Percentiles rank a stretch among this genome's conserved stretches.
Evolutionary conservation across 371 early-diverging fungal species (phyloP).

Genomic region (Mucor saturninus): DNA sequence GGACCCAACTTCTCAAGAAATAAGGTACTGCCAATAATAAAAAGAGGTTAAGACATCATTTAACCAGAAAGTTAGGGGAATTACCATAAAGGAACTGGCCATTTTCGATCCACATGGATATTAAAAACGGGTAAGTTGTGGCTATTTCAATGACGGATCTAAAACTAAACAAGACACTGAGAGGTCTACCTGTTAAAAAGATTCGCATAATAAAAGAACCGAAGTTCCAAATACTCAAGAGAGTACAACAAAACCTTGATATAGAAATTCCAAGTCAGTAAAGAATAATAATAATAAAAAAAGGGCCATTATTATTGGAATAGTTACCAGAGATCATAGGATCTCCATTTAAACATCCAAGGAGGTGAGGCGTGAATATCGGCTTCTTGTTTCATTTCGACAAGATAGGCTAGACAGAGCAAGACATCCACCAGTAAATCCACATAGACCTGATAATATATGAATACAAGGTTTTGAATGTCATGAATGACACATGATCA

Average conservation of each 20-base stretch:
- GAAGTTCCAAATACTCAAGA: slow-evolving; percentile 50
- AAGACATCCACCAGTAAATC: slow-evolving; percentile 65
- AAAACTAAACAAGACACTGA: slow-evolving; percentile 50
- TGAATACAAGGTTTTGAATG: neutral
- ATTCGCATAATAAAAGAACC: slow-evolving; percentile 52
- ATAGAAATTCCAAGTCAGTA: neutral
- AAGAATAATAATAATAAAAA: neutral
- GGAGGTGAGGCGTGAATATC: slow-evolving; percentile 51
- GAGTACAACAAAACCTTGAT: slow-evolving; percentile 44
- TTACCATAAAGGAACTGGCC: slow-evolving; percentile 62
- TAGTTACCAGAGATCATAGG: slow-evolving; percentile 52
- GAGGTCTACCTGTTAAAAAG: slow-evolving; percentile 33
- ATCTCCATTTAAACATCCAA: slow-evolving; percentile 69
- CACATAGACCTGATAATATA: slow-evolving; percentile 49
- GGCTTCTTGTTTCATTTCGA: slow-evolving; percentile 66
- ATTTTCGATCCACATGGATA: slow-evolving; percentile 52
- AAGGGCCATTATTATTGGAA: too few species aligned
- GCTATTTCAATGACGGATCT: slow-evolving; percentile 57
- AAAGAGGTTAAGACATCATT: neutral
- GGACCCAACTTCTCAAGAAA: slow-evolving; percentile 64
- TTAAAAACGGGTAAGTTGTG: slow-evolving; percentile 59
- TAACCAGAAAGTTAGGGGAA: neutral
- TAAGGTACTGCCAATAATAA: slow-evolving; percentile 53
- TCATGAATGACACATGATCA: neutral
- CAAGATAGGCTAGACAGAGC: slow-evolving; percentile 68